Evolutionary conservation across 2,329 filamentous ascomycete species (phyloP).

Genomic region (Leptographium wingfieldii): DNA sequence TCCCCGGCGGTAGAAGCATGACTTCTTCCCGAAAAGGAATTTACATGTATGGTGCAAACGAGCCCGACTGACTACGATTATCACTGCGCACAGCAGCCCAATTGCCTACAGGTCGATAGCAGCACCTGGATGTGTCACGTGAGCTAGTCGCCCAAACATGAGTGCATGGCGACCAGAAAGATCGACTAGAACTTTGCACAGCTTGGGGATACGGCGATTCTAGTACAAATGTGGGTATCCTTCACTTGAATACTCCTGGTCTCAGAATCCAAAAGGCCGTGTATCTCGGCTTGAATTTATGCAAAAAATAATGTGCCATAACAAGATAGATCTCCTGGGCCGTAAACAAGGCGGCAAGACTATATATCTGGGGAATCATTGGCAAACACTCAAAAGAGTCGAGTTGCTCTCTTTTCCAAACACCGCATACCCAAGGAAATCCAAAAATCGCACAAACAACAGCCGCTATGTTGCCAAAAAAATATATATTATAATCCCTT

Average conservation of each 20-base stretch:
- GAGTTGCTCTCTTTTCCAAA: not conserved
- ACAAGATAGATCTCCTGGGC: not conserved
- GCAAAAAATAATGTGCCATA: not conserved
- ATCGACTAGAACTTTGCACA: no score
- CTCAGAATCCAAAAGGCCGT: not conserved
- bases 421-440: no score
- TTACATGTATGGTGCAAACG: not conserved
- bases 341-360: not conserved
- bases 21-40: not conserved
- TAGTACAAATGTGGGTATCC: no score
- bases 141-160: no score
- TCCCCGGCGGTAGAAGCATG: not conserved
- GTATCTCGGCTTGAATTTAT: not conserved
- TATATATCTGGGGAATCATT: not conserved
- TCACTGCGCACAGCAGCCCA: no score
- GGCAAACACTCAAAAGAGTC: not conserved
- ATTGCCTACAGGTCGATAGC: no score
- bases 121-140: no score
- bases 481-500: constrained; percentile 1
- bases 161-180: no score
- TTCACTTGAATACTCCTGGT: not conserved
- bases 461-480: not conserved
- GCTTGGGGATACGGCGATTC: no score
- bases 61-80: not conserved
- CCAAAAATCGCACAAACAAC: not conserved